Percentiles rank a stretch among this genome's conserved stretches.
These are phyloP conservation scores for Penicillium cataractarum DNA, from an alignment of 495 filamentous ascomycete genomes.

Conservation along the genomic window DNA sequence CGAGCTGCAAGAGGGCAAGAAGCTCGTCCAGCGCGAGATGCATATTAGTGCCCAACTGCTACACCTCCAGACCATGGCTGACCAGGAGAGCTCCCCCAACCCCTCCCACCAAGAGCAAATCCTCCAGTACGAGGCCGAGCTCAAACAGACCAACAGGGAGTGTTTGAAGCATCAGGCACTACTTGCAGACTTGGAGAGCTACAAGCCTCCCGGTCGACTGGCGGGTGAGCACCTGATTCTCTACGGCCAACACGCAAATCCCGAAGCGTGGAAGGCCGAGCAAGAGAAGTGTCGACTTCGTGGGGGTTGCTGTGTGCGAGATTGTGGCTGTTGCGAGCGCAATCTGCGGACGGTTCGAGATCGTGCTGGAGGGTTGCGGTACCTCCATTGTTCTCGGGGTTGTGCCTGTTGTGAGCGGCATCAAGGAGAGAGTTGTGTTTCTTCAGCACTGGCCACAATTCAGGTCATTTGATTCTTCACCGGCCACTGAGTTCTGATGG, in stretches of 20 bases:
- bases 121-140: background rate
- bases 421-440: background rate
- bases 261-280: background rate
- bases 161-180: background rate
- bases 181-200: background rate
- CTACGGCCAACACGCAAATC: background rate
- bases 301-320: background rate
- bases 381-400: background rate
- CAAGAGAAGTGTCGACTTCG: background rate
- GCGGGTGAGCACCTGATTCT: background rate
- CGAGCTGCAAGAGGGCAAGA: background rate
- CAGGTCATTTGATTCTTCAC: background rate
- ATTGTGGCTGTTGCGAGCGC: conserved; percentile 7
- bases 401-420: background rate
- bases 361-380: background rate
- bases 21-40: background rate
- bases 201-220: background rate
- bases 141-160: background rate
- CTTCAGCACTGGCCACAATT: background rate
- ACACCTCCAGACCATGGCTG: background rate
- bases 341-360: background rate
- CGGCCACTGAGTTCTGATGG: background rate
- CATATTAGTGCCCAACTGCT: background rate
- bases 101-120: background rate
- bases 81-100: background rate